Evolutionary conservation across 805 yeast genomes (phyloP), one percentile per base, ranked within the genome.

Genomic region (Kazachstania africana): DNA sequence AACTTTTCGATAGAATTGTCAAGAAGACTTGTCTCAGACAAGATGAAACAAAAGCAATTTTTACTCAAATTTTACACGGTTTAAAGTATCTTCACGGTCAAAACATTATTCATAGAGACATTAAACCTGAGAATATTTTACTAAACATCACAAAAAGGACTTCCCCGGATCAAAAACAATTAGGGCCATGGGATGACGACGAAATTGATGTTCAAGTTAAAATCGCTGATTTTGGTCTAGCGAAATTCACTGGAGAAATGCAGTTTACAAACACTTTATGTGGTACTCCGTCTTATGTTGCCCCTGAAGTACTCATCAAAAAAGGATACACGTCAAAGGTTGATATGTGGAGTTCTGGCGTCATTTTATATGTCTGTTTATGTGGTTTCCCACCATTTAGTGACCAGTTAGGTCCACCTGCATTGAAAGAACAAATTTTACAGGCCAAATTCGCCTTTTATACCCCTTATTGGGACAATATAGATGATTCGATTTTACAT

Each of bases 361-460:
- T 80, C 2, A 62, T 81, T 28, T 52, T 80, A 12, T 81, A 81
- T 39, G 85, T 80, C 2, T 78, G 91, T 48, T 59, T 81, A 12
- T 79, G 84, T 50, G 93, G 93, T 0, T 81, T 81, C 42, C 91
- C 88, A 4, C 93, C 93, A 0, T 81, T 81, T 48, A 76, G 84
- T 45, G 91, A 79, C 27, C 88, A 81, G 38, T 50, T 80, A 34
- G 87, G 77, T 0, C 91, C 91, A 8, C 88, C 88, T 8, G 64
- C 67, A 16, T 75, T 80, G 80, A 68, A 73, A 37, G 82, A 79
- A 27, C 91, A 80, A 53, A 79, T 80, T 31, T 44, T 76, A 8
- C 57, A 60, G 21, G 88, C 80, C 0, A 70, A 66, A 36, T 78
- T 65, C 53, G 84, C 85, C 0, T 80, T 80, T 48, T 80, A 73